Conservation (phyloP, 192 early-diverging fungal genomes). For the Jimgerdemannia lactiflua region DNA sequence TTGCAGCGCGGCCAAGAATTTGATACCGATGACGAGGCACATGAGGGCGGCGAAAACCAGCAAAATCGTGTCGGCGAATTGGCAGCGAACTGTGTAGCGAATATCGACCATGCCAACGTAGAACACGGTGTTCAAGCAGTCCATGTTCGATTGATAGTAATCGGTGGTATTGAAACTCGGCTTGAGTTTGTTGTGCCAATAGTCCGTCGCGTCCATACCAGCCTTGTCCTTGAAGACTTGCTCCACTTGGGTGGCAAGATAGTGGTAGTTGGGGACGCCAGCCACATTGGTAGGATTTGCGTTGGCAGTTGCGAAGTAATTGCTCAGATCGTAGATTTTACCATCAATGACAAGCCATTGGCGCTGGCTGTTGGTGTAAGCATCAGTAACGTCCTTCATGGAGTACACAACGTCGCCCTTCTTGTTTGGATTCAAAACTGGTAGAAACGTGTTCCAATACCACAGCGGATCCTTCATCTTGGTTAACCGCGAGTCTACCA, state of each 20-base stretch:
- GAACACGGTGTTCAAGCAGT: slow-evolving; percentile 65
- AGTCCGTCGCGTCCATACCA: slow-evolving; percentile 46
- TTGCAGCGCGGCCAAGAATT: slow-evolving; percentile 79
- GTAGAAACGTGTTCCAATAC: slow-evolving; percentile 36
- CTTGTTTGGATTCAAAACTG: slow-evolving; percentile 45
- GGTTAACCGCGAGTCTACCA: slow-evolving; percentile 9
- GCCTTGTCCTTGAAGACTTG: slow-evolving; percentile 38
- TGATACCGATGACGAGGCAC: slow-evolving; percentile 69
- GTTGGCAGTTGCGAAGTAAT: slow-evolving; percentile 50
- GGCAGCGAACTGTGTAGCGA: slow-evolving; percentile 49
- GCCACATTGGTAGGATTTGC: slow-evolving; percentile 39
- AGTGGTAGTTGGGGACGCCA: slow-evolving; percentile 39
- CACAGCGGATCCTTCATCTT: slow-evolving; percentile 21
- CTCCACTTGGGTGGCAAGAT: slow-evolving; percentile 29
- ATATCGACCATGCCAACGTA: slow-evolving; percentile 65
- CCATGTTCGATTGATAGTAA: slow-evolving; percentile 26
- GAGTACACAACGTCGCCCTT: slow-evolving; percentile 70
- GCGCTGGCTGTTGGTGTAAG: slow-evolving; percentile 37
- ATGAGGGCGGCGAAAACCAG: slow-evolving; percentile 59
- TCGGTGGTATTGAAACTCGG: slow-evolving; percentile 6
- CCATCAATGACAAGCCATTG: slow-evolving; percentile 51
- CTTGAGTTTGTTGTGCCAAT: slow-evolving; percentile 31
- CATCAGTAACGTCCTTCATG: slow-evolving; percentile 44
- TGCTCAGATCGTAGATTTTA: slow-evolving; percentile 66
- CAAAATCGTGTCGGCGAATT: slow-evolving; percentile 29